A percentile compares a stretch with the other conserved stretches of the same genome.
Conservation (phyloP, 257 asterid species). For the Lantana camara region DNA sequence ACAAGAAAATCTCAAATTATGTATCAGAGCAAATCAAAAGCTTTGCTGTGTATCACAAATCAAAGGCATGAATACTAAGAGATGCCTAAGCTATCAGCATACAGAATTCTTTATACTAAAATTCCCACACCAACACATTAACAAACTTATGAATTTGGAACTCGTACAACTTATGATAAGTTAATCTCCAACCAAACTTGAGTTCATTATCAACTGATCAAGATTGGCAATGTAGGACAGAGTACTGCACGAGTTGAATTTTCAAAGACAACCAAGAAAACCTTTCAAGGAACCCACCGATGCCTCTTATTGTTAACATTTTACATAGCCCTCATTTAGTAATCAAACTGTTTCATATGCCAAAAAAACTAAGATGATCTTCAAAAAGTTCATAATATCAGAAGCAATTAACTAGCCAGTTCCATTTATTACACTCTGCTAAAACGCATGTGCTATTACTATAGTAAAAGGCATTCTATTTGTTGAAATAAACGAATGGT, state of each 20-base stretch:
- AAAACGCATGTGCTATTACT: conserved; percentile 3
- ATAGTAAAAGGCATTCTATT: conserved; percentile 17
- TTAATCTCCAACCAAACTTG: conserved; percentile 4
- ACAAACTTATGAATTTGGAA: no score
- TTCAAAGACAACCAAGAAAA: background rate
- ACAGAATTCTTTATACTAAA: no score
- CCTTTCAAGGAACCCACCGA: background rate
- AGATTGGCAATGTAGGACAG: background rate
- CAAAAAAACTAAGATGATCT: background rate
- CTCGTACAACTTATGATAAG: no score
- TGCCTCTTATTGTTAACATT: background rate
- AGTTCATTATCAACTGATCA: background rate
- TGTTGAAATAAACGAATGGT: conserved; percentile 10
- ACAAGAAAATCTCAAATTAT: no score
- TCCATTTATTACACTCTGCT: background rate
- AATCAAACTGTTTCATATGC: background rate
- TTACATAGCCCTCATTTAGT: no score
- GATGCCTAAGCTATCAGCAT: no score
- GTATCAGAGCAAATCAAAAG: no score
- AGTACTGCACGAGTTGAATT: background rate
- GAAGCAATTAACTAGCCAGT: background rate
- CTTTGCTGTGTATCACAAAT: no score
- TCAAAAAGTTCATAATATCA: conserved; percentile 15
- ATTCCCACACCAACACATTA: no score
- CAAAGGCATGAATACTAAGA: no score